A percentile compares a stretch with the other conserved stretches of the same genome.
These are phyloP conservation scores for Cutaneotrichosporon dermatis DNA, from an alignment of 1,284 basidiomycete genomes.

Conservation along the genomic window DNA sequence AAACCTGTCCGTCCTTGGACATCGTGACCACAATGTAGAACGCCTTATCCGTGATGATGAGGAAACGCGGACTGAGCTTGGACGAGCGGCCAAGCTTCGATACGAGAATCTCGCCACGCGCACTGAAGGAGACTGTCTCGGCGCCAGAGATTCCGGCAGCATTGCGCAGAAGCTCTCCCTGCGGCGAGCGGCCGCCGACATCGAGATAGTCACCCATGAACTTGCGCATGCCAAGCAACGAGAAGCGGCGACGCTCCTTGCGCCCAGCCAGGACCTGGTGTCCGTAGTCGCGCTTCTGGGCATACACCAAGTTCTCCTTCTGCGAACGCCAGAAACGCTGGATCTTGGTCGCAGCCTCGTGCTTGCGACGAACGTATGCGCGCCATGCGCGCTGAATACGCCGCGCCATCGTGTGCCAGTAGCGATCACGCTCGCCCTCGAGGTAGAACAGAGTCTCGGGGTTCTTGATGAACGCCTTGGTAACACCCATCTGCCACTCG, in stretches of 20 bases:
- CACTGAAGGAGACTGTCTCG: conserved; percentile 81
- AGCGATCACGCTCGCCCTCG: conserved; percentile 96
- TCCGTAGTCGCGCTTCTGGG: conserved; percentile 85
- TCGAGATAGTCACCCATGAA: conserved; percentile 98
- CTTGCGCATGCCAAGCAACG: conserved; percentile 86
- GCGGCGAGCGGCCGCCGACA: conserved; percentile 71
- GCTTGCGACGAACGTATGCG: conserved; percentile 90
- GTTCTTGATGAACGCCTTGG: conserved; percentile 99
- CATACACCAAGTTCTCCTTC: conserved; percentile 85
- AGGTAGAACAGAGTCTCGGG: conserved; percentile 99
- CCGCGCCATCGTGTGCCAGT: conserved; percentile 99
- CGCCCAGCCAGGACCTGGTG: conserved; percentile 85
- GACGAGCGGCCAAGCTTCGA: conserved; percentile 84
- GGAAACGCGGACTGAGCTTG: conserved; percentile 84
- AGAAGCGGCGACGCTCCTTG: conserved; percentile 91
- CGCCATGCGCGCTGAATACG: conserved; percentile 96
- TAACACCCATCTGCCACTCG: conserved; percentile 99
- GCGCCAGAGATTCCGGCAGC: conserved; percentile 68
- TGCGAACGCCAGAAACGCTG: conserved; percentile 99
- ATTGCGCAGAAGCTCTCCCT: conserved; percentile 72
- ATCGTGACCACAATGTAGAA: conserved; percentile 75
- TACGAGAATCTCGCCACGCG: conserved; percentile 76
- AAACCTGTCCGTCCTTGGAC: conserved; percentile 62
- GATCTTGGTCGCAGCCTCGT: conserved; percentile 91
- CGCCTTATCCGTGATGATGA: conserved; percentile 84